Evolutionary conservation across 768 basidiomycete genomes (phyloP).

Genomic region (Phanerochaete sordida): DNA sequence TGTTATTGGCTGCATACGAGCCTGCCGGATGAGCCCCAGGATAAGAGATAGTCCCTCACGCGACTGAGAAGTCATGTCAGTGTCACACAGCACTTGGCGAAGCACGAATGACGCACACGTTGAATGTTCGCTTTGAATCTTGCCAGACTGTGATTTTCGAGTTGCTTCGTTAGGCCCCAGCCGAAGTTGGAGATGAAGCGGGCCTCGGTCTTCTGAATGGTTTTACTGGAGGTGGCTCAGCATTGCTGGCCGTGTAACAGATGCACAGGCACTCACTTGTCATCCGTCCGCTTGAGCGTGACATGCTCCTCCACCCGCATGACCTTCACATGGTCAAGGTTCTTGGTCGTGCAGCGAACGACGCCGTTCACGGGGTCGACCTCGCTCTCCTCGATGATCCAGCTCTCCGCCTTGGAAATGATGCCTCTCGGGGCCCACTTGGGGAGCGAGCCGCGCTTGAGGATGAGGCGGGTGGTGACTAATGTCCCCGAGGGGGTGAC

Average conservation of each 20-base stretch:
- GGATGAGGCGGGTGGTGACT: slow-evolving; percentile 83
- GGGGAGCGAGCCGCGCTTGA: slow-evolving; percentile 89
- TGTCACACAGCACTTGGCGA: neutral
- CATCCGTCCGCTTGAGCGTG: slow-evolving; percentile 59
- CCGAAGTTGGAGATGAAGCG: slow-evolving; percentile 86
- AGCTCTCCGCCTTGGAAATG: slow-evolving; percentile 81
- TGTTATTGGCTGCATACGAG: slow-evolving; percentile 56
- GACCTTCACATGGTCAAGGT: slow-evolving; percentile 91
- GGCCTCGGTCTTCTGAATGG: slow-evolving; percentile 82
- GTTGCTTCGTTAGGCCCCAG: slow-evolving; percentile 83
- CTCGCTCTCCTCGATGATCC: slow-evolving; percentile 94
- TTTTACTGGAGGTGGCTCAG: slow-evolving; percentile 47
- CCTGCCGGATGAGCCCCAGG: slow-evolving; percentile 73
- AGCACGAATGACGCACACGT: slow-evolving; percentile 45
- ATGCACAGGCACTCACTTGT: slow-evolving; percentile 49
- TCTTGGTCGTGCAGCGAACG: slow-evolving; percentile 78
- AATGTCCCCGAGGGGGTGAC: slow-evolving; percentile 73
- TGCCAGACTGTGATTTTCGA: slow-evolving; percentile 81
- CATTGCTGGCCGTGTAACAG: neutral
- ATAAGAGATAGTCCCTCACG: slow-evolving; percentile 86
- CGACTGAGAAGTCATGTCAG: slow-evolving; percentile 44
- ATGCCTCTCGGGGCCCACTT: slow-evolving; percentile 88
- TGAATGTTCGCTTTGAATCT: slow-evolving; percentile 88
- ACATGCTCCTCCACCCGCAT: slow-evolving; percentile 90
- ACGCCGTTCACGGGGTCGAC: slow-evolving; percentile 81